Percentiles rank a stretch among this genome's conserved stretches.
Evolutionary conservation across 1,284 basidiomycete species (phyloP).

Genomic region (Hortiboletus rubellus): DNA sequence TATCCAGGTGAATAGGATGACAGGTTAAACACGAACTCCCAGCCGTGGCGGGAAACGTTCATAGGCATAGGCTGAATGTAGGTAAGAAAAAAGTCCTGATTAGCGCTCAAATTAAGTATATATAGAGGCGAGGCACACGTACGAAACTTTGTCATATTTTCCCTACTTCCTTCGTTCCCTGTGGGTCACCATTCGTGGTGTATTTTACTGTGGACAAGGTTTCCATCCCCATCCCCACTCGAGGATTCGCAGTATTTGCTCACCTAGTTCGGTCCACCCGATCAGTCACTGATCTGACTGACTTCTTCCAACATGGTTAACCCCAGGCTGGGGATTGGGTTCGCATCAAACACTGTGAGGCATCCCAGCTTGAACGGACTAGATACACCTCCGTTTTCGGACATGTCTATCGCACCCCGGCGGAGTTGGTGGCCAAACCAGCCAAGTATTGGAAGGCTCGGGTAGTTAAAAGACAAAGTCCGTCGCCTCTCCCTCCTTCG

Average conservation of each 20-base stretch:
- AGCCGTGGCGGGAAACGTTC: not conserved
- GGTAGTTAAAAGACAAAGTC: too few relatives aligned
- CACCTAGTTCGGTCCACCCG: not conserved
- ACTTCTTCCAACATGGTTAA: not conserved
- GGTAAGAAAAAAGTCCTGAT: constrained; percentile 10
- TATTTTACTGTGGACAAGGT: not conserved
- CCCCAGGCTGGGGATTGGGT: too few relatives aligned
- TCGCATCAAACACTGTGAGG: not conserved
- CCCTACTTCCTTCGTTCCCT: too few relatives aligned
- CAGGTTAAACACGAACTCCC: not conserved
- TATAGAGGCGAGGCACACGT: not conserved
- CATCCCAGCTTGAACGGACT: not conserved
- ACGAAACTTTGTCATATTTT: not conserved
- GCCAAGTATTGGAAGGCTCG: too few relatives aligned
- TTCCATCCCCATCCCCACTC: not conserved
- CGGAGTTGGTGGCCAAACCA: too few relatives aligned
- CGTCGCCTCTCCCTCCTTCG: too few relatives aligned
- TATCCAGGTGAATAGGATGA: not conserved
- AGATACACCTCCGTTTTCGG: not conserved
- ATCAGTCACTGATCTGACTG: too few relatives aligned
- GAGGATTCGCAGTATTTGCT: not conserved
- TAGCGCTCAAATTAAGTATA: constrained; percentile 6
- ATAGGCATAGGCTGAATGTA: not conserved
- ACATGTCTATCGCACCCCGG: not conserved
- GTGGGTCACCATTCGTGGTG: not conserved